Evolutionary conservation across 2,329 filamentous ascomycete genomes (phyloP).

Genomic region (Diaporthe amygdali): DNA sequence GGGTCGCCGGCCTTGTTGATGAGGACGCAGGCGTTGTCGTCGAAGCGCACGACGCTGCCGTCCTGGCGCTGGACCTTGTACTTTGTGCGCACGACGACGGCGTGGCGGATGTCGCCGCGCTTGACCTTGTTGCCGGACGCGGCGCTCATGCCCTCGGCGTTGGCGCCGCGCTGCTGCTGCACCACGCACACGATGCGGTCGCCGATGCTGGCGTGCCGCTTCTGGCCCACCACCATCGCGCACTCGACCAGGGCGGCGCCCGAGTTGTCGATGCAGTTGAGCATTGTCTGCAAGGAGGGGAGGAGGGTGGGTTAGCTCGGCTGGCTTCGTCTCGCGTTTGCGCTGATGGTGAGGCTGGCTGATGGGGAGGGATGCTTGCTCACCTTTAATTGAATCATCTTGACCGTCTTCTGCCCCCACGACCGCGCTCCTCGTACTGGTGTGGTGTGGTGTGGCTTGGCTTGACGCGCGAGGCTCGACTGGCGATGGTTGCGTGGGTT

Average conservation of each 20-base stretch:
- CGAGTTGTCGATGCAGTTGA: conserved; percentile 99
- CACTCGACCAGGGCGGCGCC: conserved; percentile 97
- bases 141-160: conserved; percentile 73
- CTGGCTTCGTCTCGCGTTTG: conserved; percentile 21
- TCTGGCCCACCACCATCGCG: conserved; percentile 89
- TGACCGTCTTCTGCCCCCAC: conserved; percentile 43
- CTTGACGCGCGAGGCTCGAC: background rate
- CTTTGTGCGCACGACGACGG: conserved; percentile 88
- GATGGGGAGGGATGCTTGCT: background rate
- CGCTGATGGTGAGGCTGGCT: background rate
- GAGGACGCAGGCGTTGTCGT: conserved; percentile 97
- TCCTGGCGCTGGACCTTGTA: conserved; percentile 89
- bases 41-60: conserved; percentile 89
- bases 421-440: conserved; percentile 19
- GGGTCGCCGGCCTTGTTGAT: conserved; percentile 97
- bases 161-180: conserved; percentile 88
- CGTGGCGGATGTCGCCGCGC: conserved; percentile 94
- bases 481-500: background rate
- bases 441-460: conserved; percentile 4
- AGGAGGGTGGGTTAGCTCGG: background rate
- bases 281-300: conserved; percentile 71
- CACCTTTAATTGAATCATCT: conserved; percentile 93
- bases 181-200: conserved; percentile 98
- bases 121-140: conserved; percentile 88
- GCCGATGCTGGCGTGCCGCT: conserved; percentile 86